Evolutionary conservation across 192 early-diverging fungal genomes (phyloP).

Genomic region (Pilobolus umbonatus): DNA sequence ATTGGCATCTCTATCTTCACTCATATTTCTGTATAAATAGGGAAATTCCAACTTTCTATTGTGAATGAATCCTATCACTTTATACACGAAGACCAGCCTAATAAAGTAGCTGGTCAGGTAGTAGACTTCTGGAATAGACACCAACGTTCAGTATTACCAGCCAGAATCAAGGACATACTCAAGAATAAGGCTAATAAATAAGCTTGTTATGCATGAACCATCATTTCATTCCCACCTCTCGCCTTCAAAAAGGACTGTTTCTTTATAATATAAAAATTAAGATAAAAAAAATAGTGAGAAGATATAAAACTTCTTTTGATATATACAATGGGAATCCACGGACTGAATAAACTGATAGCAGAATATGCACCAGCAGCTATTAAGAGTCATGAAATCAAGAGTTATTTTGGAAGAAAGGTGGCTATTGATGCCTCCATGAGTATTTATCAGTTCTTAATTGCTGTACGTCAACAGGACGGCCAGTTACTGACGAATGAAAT

Average conservation of each 20-base stretch:
- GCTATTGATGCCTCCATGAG: slow-evolving; percentile 98
- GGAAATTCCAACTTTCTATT: slow-evolving; percentile 70
- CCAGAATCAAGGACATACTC: slow-evolving; percentile 17
- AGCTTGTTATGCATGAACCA: no score
- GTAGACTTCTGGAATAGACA: slow-evolving; percentile 67
- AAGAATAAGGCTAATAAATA: no score
- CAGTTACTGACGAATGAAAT: slow-evolving; percentile 82
- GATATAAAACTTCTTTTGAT: background rate
- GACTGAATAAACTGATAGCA: slow-evolving; percentile 86
- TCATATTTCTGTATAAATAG: slow-evolving; percentile 19
- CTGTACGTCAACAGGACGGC: slow-evolving; percentile 85
- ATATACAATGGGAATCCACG: slow-evolving; percentile 71
- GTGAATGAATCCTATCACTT: slow-evolving; percentile 67
- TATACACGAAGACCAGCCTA: slow-evolving; percentile 68
- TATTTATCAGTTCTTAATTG: slow-evolving; percentile 98
- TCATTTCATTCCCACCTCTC: no score
- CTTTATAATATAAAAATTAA: no score
- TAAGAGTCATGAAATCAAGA: slow-evolving; percentile 78
- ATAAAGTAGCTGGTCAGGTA: slow-evolving; percentile 49
- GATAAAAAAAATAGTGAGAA: no score
- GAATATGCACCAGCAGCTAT: slow-evolving; percentile 86
- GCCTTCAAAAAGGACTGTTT: no score
- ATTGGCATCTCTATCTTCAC: background rate
- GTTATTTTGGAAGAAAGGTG: slow-evolving; percentile 90
- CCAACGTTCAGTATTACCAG: slow-evolving; percentile 50